phyloP scores from a whole-genome alignment of 2,329 filamentous ascomycete genomes.

The Coniochaeta prunicola region DNA sequence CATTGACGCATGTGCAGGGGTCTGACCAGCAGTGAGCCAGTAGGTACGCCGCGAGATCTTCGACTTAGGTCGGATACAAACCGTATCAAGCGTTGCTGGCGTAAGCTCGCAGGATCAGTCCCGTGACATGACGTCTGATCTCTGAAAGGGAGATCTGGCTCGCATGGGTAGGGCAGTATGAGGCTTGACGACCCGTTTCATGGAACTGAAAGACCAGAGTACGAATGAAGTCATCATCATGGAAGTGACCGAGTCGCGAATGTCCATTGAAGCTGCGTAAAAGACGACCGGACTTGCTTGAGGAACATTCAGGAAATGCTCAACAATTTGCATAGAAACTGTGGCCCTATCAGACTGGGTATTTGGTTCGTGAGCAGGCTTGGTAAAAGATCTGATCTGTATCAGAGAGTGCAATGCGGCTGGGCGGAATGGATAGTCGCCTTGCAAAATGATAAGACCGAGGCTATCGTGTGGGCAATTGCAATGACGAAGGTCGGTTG shows the following conservation, averaged over 20 bases:
- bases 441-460: neutral
- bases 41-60: neutral
- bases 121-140: neutral
- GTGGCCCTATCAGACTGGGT: neutral
- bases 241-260: neutral
- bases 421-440: neutral
- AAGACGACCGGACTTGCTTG: neutral
- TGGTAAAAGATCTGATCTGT: neutral
- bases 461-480: neutral
- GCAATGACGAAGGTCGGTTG: neutral
- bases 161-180: neutral
- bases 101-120: neutral
- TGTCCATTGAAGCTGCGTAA: neutral
- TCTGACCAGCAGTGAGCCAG: slow-evolving; percentile 1
- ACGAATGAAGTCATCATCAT: neutral
- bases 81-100: neutral
- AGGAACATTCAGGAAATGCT: neutral
- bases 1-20: slow-evolving; percentile 32
- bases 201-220: neutral
- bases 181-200: neutral
- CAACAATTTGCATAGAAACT: neutral
- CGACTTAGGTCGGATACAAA: neutral
- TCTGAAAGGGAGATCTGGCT: neutral
- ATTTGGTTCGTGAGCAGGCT: neutral
- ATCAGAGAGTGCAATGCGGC: neutral